phyloP scores from a whole-genome alignment of 1,284 basidiomycete genomes.

The Leccinum angustisporum region DNA sequence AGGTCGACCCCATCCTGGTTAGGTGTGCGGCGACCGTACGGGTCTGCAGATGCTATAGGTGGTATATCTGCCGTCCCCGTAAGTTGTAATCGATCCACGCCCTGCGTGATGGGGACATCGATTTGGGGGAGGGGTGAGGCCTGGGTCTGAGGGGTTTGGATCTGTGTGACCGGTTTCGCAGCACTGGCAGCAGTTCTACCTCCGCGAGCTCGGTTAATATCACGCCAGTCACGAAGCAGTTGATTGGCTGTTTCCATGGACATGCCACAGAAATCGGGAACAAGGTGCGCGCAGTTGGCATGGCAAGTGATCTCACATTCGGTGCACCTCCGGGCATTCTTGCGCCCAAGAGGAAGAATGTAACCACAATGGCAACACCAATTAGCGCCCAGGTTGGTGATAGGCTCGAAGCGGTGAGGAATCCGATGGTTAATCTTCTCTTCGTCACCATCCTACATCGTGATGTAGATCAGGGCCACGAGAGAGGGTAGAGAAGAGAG shows the following conservation, averaged over 20 bases:
- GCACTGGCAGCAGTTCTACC: slow-evolving; percentile 38
- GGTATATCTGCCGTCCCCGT: slow-evolving; percentile 37
- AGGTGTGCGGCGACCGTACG: slow-evolving; percentile 38
- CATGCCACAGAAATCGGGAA: slow-evolving; percentile 99
- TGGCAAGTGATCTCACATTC: slow-evolving; percentile 98
- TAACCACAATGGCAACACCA: slow-evolving; percentile 99
- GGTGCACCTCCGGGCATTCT: slow-evolving; percentile 93
- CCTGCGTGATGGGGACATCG: slow-evolving; percentile 35
- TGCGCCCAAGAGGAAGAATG: slow-evolving; percentile 95
- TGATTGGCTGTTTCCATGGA: slow-evolving; percentile 99
- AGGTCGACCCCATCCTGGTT: slow-evolving; percentile 33
- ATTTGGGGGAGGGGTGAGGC: slow-evolving; percentile 32
- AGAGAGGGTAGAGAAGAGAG: slow-evolving; percentile 11
- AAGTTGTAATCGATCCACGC: slow-evolving; percentile 55
- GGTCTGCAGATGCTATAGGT: slow-evolving; percentile 34
- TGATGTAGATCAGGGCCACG: slow-evolving; percentile 39
- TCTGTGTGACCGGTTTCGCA: slow-evolving; percentile 37
- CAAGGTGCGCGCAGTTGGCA: slow-evolving; percentile 96
- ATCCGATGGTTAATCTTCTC: slow-evolving; percentile 99
- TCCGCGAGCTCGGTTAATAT: slow-evolving; percentile 63
- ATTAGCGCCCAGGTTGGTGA: slow-evolving; percentile 97
- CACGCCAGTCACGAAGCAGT: slow-evolving; percentile 88
- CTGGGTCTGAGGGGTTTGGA: slow-evolving; percentile 35
- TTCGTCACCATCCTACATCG: slow-evolving; percentile 83
- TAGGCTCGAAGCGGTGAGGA: slow-evolving; percentile 96